Conservation (phyloP, 2,329 filamentous ascomycete genomes). For the Ascochyta pisi region DNA sequence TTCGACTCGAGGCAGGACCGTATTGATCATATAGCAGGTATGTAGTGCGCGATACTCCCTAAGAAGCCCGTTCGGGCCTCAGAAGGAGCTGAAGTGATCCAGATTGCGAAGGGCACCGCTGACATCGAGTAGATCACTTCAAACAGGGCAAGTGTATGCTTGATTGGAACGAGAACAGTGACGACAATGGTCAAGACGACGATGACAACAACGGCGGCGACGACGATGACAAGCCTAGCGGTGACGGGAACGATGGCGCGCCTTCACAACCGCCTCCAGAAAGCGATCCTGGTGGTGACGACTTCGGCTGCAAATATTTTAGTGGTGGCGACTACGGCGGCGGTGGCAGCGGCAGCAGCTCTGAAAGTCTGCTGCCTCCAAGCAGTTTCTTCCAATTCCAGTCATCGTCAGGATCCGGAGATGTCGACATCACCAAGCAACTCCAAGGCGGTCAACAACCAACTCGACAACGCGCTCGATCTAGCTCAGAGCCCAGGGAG, state of each 20-base stretch:
- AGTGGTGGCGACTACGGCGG: conserved; percentile 23
- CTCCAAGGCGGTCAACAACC: not conserved
- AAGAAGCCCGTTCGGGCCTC: not conserved
- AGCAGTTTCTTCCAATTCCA: conserved; percentile 45
- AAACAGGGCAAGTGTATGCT: conserved; percentile 49
- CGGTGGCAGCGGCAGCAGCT: conserved; percentile 18
- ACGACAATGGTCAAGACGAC: conserved; percentile 29
- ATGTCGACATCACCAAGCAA: conserved; percentile 5
- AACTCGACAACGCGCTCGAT: not conserved
- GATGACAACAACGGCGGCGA: conserved; percentile 37
- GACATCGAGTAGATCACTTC: conserved; percentile 39
- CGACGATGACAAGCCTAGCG: conserved; percentile 36
- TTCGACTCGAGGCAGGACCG: conserved; percentile 45
- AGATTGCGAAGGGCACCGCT: not conserved
- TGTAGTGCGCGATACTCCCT: not conserved
- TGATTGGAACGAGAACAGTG: conserved; percentile 45
- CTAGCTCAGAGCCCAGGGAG: conserved; percentile 17
- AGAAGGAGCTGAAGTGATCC: too few relatives aligned
- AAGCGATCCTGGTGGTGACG: conserved; percentile 29
- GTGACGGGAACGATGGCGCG: conserved; percentile 33
- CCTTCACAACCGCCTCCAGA: conserved; percentile 30
- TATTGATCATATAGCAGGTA: conserved; percentile 47
- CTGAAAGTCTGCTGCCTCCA: conserved; percentile 10
- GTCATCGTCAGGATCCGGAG: conserved; percentile 20
- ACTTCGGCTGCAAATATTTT: conserved; percentile 25